phyloP scores from a whole-genome alignment of 208 protist species.

The Acanthamoeba pearcei region DNA sequence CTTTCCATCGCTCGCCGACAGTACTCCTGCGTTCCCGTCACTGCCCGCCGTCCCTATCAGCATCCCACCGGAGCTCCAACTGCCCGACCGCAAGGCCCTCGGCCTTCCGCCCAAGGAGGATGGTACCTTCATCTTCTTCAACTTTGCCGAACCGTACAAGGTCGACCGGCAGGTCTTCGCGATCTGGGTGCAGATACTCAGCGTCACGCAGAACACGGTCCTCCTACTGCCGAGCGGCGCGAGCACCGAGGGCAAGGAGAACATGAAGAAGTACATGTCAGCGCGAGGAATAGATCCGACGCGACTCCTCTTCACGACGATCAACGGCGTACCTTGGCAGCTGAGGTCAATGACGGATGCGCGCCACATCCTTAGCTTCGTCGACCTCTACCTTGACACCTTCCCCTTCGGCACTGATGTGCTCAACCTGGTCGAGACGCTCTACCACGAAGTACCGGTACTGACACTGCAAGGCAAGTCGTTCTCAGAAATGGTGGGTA shows the following conservation, averaged over 20 bases:
- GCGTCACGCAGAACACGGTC: not conserved
- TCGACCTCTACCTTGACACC: not conserved
- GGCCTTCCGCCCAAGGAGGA: not conserved
- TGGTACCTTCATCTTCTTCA: not conserved
- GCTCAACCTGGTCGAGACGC: not conserved
- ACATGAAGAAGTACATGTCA: not conserved
- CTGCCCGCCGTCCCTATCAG: not conserved
- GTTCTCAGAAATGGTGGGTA: not conserved
- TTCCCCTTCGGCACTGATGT: not conserved
- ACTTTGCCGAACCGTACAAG: not conserved
- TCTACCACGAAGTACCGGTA: not conserved
- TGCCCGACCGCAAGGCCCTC: not conserved
- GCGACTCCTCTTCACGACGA: constrained; percentile 1
- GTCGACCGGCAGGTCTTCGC: not conserved
- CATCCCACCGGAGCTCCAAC: not conserved
- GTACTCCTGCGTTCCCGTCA: not conserved
- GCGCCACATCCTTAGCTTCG: not conserved
- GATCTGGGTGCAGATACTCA: not conserved
- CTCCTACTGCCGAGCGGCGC: not conserved
- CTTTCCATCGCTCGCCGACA: not conserved
- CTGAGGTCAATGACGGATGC: not conserved
- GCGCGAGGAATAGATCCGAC: not conserved
- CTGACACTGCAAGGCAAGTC: not conserved
- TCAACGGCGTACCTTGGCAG: not conserved
- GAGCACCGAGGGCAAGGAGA: not conserved